A percentile compares a stretch with the other conserved stretches of the same genome.
Evolutionary conservation across 169 alveolate species (phyloP).

Genomic region (Plasmodium berghei): DNA sequence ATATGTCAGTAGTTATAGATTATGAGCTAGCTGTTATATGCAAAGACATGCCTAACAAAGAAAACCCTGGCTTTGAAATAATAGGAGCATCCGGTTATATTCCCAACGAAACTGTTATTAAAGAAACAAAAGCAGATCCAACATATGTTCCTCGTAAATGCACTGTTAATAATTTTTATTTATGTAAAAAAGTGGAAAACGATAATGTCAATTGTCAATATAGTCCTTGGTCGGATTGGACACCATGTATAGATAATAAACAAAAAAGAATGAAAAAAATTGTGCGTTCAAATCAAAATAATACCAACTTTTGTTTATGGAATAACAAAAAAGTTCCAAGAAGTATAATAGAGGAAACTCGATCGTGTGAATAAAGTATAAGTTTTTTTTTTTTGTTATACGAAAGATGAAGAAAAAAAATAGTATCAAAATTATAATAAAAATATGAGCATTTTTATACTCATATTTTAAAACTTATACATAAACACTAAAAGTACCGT

Average conservation of each 20-base stretch:
- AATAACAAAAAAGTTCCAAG: constrained; percentile 41
- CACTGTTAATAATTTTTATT: constrained; percentile 64
- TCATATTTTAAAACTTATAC: too few species aligned
- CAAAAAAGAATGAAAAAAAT: constrained; percentile 53
- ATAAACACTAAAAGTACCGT: too few species aligned
- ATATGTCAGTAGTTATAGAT: constrained; percentile 71
- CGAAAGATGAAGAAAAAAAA: too few species aligned
- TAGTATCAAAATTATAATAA: too few species aligned
- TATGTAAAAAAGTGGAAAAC: constrained; percentile 51
- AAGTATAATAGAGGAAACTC: constrained; percentile 50
- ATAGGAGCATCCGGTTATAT: constrained; percentile 68
- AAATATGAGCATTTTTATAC: too few species aligned
- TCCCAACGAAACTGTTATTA: constrained; percentile 11
- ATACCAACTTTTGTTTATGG: constrained; percentile 48
- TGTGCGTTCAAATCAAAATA: constrained; percentile 43
- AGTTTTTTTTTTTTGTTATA: too few species aligned
- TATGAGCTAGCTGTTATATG: constrained; percentile 70
- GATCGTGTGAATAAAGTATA: constrained; percentile 5
- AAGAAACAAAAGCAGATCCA: constrained; percentile 17
- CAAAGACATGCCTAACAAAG: constrained; percentile 18
- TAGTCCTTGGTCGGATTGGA: constrained; percentile 61
- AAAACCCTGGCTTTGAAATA: constrained; percentile 43
- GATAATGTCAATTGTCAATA: constrained; percentile 54
- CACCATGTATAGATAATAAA: constrained; percentile 23
- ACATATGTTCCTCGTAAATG: constrained; percentile 66